Conservation (phyloP, 345 rosid genomes). For the Mercurialis annua region DNA sequence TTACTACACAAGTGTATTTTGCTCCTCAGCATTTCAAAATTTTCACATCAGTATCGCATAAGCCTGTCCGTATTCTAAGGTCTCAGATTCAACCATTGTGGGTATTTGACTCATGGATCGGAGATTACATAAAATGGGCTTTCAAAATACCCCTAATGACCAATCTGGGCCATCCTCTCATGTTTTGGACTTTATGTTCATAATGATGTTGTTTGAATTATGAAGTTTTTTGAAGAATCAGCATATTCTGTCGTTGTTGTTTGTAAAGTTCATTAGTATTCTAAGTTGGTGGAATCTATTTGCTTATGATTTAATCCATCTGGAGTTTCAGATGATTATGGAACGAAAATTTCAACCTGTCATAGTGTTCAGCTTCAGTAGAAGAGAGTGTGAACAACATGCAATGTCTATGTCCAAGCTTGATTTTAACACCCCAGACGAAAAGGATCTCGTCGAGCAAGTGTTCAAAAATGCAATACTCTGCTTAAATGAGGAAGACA, state of each 20-base stretch:
- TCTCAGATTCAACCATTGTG: background rate
- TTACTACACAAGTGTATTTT: background rate
- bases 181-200: no score
- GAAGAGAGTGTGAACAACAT: slow-evolving; percentile 97
- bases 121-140: background rate
- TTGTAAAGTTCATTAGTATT: background rate
- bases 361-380: slow-evolving; percentile 97
- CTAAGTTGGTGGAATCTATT: background rate
- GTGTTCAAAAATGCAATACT: slow-evolving; percentile 75
- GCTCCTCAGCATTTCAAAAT: background rate
- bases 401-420: slow-evolving; percentile 99
- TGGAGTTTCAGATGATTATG: slow-evolving; percentile 80
- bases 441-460: slow-evolving; percentile 72
- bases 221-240: background rate
- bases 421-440: slow-evolving; percentile 87
- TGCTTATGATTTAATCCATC: background rate
- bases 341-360: slow-evolving; percentile 92
- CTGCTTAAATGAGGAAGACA: slow-evolving; percentile 94
- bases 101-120: background rate
- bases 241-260: no score
- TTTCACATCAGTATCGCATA: background rate
- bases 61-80: background rate
- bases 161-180: no score
- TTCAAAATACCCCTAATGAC: no score
- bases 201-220: no score